Base-by-base conservation (phyloP, 495 filamentous ascomycete species). In the Diplogelasinospora grovesii region DNA sequence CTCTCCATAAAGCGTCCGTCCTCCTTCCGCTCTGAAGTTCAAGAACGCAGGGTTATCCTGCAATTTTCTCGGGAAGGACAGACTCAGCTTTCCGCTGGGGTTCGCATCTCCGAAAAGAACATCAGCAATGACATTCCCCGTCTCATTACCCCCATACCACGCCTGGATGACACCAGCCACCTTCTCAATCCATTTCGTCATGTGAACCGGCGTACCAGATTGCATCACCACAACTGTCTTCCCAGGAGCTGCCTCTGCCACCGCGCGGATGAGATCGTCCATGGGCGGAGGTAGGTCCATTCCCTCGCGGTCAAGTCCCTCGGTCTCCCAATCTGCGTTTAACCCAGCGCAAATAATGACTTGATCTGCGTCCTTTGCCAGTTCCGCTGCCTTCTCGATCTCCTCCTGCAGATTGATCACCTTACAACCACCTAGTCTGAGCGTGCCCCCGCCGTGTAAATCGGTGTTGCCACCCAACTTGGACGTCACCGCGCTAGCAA, bases 1-100 rank as follows among this genome's bases (percentile, higher is more conserved):
- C 59, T 90, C 85, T 31, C 83, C 82, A 52, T 89, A 89, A 5
- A 86, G 65, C 11, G 82, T 79, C 30, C 81, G 68, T 32, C 81
- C 76, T 22, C 75, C 75, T 58, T 88, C 85, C 31, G 76, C 77
- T 22, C 74, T 42, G 64, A 79, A 89, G 63, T 86, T 88, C 31
- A 84, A 60, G 57, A 79, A 90, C 4, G 79, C 78, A 2, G 85
- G 85, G 57, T 82, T 87, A 48, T 89, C 81, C 54, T 84, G 71
- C 1, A 85, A 53, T 23, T 73, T 69, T 28, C 69, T 66, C 6
- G 85, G 85, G 59, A 84, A 85, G 21, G 71, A 78, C 29, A 85
- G 65, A 2, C 78, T 76, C 3, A 86, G 73, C 53, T 83, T 84
- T 20, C 80, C 81, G 7, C 66, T 73, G 4, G 81, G 82, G 49